Evolutionary conservation across 208 protist species (phyloP), one percentile per base, ranked within the genome.

Genomic region (Herpetomonas samuelpessoai): DNA sequence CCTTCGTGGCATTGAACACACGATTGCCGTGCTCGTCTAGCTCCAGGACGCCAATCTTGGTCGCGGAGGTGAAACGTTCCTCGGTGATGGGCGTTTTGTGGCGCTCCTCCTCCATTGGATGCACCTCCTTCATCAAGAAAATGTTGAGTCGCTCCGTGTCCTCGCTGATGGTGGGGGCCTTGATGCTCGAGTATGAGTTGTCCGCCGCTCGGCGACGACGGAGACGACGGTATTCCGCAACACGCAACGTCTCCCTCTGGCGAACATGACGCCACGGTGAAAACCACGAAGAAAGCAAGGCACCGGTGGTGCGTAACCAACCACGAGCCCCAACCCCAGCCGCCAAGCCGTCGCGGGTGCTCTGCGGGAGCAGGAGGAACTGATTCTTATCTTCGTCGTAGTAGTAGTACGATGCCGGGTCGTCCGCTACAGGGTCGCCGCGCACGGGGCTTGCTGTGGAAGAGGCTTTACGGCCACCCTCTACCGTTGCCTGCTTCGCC

Each of bases 81-180:
- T 14, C 29, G 14, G 21, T 50, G 2, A 31, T 24, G 21, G 30
- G 35, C 59, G 54, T 56, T 12, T 57, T 48, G 7, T 29, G 30
- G 47, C 18, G 25, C 49, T 29, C 62, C 28, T 56, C 52, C 60
- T 71, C 66, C 28, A 72, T n/a, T 0, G 61, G 61, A 26, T 55
- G 49, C 7, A 60, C 48, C 49, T 74, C 65, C 55, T 71, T 81
- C 0, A 72, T 55, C 2, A 85, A 54, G 29, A 85, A 81, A 7
- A 85, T 57, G 30, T 70, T 71, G 9, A 85, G 46, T 10, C 70
- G 69, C 30, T 85, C 70, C 0, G 74, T 85, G 41, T 77, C 46
- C 28, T 85, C 79, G 10, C 60, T 53, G 57, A 81, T 71, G 7
- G 52, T 62, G 3, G 54, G 26, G 21, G 46, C 59, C 9, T 6